Evolutionary conservation across 352 stramenopile species (phyloP), one percentile per base, ranked within the genome.

Genomic region (Pythium brassicae): DNA sequence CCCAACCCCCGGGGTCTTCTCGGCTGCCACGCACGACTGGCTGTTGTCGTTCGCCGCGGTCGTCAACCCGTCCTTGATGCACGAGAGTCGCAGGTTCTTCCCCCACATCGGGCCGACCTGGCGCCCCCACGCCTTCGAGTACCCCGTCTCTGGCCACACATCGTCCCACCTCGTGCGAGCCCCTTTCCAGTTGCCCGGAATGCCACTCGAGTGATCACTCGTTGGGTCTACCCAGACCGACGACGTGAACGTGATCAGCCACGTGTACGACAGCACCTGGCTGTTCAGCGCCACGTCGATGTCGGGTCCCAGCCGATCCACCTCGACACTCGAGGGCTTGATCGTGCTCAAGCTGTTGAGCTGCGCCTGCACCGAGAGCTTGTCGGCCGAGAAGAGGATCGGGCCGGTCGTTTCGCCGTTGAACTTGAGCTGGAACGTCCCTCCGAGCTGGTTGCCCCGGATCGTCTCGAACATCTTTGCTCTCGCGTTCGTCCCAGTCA

Each of bases 61-160:
- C 11, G 76, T 87, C 29, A 94, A 53, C 0, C 79, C 76, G 39
- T 80, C 74, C n/a, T 77, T 69, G 53, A 88, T 70, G 48, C 84
- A 94, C 20, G 63, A 56, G 2, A 92, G 54, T 19, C 59, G 49
- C 15, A 81, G 69, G 0, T 63, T 65, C 1, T 71, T 85, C 1
- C 53, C 17, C 6, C 65, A 65, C 42, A 98, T 77, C 34, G 95
- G 83, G 0, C 96, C 96, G 4, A 98, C 92, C 57, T 99, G 98
- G 19, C 94, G 95, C 1, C 96, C 96, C 96, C 96, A 99, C 5
- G 89, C 91, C 63, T 97, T 98, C 2, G 93, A 98, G 70, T 98
- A 98, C 0, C 87, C 86, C 0, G 88, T 92, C 26, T 86, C 82
- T 10, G 71, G 55, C 96, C 96, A 99, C 22, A 89, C 89, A 55